Percentiles rank a stretch among this genome's conserved stretches.
Evolutionary conservation across 1,284 basidiomycete genomes (phyloP).

Genomic region (Athelia sp.): DNA sequence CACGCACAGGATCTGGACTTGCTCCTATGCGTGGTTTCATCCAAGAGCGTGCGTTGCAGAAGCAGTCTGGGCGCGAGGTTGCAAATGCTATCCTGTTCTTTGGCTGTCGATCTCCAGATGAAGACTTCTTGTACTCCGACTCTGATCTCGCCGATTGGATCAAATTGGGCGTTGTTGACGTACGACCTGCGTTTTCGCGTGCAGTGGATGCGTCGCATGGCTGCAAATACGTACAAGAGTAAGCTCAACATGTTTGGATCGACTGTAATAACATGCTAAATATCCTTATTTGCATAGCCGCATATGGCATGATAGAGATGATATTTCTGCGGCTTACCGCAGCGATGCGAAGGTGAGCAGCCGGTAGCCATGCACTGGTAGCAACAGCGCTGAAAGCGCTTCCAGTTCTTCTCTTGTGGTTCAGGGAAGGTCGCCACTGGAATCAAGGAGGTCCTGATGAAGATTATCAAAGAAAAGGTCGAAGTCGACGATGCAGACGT

Average conservation of each 20-base stretch:
- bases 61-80: slow-evolving; percentile 37
- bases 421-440: slow-evolving; percentile 34
- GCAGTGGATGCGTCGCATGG: slow-evolving; percentile 30
- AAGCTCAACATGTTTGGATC: slow-evolving; percentile 15
- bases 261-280: not conserved
- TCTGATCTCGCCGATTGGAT: slow-evolving; percentile 39
- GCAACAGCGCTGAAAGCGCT: not conserved
- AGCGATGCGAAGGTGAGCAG: slow-evolving; percentile 23
- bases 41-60: slow-evolving; percentile 46
- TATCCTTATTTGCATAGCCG: slow-evolving; percentile 25
- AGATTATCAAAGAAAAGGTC: slow-evolving; percentile 28
- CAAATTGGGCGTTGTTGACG: slow-evolving; percentile 38
- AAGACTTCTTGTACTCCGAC: slow-evolving; percentile 40
- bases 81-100: slow-evolving; percentile 43
- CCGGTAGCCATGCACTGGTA: not conserved
- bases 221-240: slow-evolving; percentile 49
- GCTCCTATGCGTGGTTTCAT: slow-evolving; percentile 53
- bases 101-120: slow-evolving; percentile 38
- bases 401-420: slow-evolving; percentile 45
- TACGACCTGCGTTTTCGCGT: slow-evolving; percentile 46
- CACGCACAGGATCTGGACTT: slow-evolving; percentile 28
- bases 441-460: slow-evolving; percentile 30
- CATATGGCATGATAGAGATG: slow-evolving; percentile 36
- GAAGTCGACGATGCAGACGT: slow-evolving; percentile 22
- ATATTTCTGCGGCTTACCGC: slow-evolving; percentile 28